These are phyloP conservation scores for Fusarium algeriense DNA, from an alignment of 2,329 filamentous ascomycete genomes.

Conservation along the genomic window DNA sequence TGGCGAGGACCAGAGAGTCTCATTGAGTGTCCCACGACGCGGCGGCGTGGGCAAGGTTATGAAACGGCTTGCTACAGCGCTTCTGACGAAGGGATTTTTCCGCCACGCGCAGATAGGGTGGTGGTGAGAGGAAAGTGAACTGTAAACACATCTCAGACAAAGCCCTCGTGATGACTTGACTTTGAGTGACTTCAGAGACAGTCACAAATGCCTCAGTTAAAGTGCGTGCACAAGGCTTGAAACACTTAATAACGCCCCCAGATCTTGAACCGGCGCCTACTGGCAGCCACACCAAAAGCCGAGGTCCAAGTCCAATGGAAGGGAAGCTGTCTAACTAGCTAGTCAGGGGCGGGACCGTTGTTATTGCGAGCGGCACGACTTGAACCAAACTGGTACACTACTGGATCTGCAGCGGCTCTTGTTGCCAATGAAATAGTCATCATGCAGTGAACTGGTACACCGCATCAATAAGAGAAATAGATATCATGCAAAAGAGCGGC, in stretches of 20 bases:
- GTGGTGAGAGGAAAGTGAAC: not conserved
- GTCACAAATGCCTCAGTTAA: constrained; percentile 15
- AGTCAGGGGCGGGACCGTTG: constrained; percentile 20
- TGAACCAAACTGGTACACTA: not conserved
- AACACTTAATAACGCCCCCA: constrained; percentile 3
- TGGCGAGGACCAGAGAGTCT: constrained; percentile 28
- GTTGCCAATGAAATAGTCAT: constrained; percentile 11
- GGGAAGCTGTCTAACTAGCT: not conserved
- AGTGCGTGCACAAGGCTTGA: constrained; percentile 20
- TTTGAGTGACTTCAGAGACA: constrained; percentile 4
- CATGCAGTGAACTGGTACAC: constrained; percentile 20
- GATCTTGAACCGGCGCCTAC: constrained; percentile 5
- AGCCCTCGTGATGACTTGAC: not conserved
- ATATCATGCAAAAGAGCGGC: constrained; percentile 3
- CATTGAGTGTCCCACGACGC: constrained; percentile 35
- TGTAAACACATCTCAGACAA: constrained; percentile 1
- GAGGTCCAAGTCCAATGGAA: not conserved
- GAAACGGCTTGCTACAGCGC: constrained; percentile 40
- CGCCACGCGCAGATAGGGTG: constrained; percentile 23
- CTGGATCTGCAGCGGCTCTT: constrained; percentile 9
- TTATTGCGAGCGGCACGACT: constrained; percentile 35
- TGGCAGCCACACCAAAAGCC: constrained; percentile 15
- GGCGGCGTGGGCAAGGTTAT: constrained; percentile 34
- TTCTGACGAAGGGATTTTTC: constrained; percentile 30
- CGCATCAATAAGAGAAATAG: constrained; percentile 14